Percentiles rank a stretch among this genome's conserved stretches.
These are phyloP conservation scores for Nakaseomyces uthaithaninus DNA, from an alignment of 1,139 yeast genomes.

Conservation along the genomic window DNA sequence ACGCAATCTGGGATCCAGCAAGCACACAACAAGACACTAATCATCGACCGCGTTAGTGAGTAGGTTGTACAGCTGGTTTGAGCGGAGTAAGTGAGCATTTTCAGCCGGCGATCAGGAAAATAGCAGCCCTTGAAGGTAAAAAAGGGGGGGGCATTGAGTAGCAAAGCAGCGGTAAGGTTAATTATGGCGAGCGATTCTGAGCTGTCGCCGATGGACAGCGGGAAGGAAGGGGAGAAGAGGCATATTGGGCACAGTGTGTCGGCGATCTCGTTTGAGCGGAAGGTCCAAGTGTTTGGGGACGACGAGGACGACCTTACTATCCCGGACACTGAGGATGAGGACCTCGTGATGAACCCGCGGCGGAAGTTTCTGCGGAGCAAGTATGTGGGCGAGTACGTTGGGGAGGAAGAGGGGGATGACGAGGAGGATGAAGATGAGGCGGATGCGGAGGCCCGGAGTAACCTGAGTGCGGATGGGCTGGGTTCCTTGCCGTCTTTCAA, in stretches of 20 bases:
- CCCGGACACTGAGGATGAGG: constrained; percentile 7
- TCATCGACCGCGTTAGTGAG: no score
- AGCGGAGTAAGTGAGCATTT: no score
- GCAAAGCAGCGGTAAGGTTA: not conserved
- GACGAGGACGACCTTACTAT: constrained; percentile 3
- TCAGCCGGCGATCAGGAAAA: no score
- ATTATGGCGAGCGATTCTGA: not conserved
- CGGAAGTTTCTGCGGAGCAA: not conserved
- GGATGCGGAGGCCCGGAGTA: not conserved
- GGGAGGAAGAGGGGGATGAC: not conserved
- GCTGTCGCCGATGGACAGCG: constrained; percentile 4
- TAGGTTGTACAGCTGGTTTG: no score
- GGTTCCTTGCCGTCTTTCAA: constrained; percentile 45
- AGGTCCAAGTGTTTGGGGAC: constrained; percentile 4
- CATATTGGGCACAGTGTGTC: not conserved
- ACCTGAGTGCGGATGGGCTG: not conserved
- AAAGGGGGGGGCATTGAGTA: not conserved
- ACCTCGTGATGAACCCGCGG: not conserved
- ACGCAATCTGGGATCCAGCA: no score
- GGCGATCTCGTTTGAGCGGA: constrained; percentile 2
- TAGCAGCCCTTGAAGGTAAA: no score
- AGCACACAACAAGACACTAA: no score
- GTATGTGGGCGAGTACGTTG: constrained; percentile 1
- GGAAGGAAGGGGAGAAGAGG: not conserved
- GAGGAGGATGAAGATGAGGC: constrained; percentile 2